Evolutionary conservation across 352 stramenopile species (phyloP), one percentile per base, ranked within the genome.

Genomic region (Thraustochytrium striatum): DNA sequence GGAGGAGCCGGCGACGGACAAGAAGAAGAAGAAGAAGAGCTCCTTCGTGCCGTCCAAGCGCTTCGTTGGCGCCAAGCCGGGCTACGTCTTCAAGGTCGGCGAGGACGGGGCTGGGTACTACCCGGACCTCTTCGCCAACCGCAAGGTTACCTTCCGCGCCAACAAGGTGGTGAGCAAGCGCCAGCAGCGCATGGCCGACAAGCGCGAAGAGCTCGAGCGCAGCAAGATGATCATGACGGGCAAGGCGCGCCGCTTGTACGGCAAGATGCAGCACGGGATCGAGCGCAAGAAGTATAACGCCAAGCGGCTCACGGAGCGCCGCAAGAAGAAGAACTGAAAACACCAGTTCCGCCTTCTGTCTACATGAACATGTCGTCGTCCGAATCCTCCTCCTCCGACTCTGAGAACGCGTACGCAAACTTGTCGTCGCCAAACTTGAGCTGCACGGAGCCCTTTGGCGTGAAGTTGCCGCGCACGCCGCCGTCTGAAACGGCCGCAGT

Each of bases 21-120:
- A 47, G 82, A 93, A 50, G 79, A 87, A 50, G 81, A 93, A 58
- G 79, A 87, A 19, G 83, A 69, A 16, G 21, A n/a, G 7, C n/a
- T 32, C 33, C 55, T 80, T 78, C 55, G 36, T 79, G 11, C 13
- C 13, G 9, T 1, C 70, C 0, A 69, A 75, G 41, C 53, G 50
- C 33, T 80, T 72, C 79, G 36, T 16, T 21, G 70, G 70, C 3
- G 25, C 55, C 25, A 52, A 47, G 25, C 25, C 38, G 11, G 70
- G 70, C 19, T 81, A 35, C 58, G 57, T 80, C 28, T 80, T 80
- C 32, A 80, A 75, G 25, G 11, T 52, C 33, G 70, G 70, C 32
- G 3, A 8, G 19, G 8, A 80, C 25, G 70, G 70, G 11, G 16
- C 61, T 3, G 70, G 70, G 32, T 80, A 80, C 58, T 80, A 80